Percentiles rank a stretch among this genome's conserved stretches.
phyloP scores from a whole-genome alignment of 2,329 filamentous ascomycete species.

The Diaporthe destruens region DNA sequence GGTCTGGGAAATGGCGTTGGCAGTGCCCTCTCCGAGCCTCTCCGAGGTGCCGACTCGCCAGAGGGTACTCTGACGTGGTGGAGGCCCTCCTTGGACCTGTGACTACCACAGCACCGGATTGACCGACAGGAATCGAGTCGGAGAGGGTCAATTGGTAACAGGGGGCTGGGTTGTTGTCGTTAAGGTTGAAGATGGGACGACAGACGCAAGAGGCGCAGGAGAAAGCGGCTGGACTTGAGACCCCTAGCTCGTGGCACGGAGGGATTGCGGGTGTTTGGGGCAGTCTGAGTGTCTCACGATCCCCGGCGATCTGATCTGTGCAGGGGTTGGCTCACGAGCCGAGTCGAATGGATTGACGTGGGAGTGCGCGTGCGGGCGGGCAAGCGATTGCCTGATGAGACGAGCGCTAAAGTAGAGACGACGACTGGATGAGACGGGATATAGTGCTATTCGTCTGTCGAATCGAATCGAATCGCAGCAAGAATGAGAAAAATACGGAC shows the following conservation, averaged over 20 bases:
- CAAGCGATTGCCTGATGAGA: slow-evolving; percentile 3
- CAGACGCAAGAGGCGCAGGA: slow-evolving; percentile 37
- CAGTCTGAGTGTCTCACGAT: slow-evolving; percentile 49
- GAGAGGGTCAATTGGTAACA: slow-evolving; percentile 12
- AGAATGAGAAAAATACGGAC: background rate
- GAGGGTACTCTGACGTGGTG: slow-evolving; percentile 40
- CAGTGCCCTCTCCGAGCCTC: background rate
- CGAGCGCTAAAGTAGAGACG: slow-evolving; percentile 24
- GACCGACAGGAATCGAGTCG: slow-evolving; percentile 23
- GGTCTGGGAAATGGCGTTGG: background rate
- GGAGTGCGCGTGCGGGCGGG: background rate
- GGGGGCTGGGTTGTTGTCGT: background rate
- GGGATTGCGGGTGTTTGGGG: slow-evolving; percentile 41
- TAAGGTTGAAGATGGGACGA: slow-evolving; percentile 38
- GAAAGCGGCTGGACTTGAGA: slow-evolving; percentile 36
- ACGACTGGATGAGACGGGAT: slow-evolving; percentile 8
- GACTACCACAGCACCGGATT: background rate
- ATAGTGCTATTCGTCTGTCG: background rate
- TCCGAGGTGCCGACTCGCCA: background rate
- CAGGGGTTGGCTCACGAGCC: slow-evolving; percentile 28
- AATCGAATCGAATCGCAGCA: slow-evolving; percentile 5
- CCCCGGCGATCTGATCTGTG: slow-evolving; percentile 40
- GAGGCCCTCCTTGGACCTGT: slow-evolving; percentile 17
- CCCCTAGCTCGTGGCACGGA: slow-evolving; percentile 44
- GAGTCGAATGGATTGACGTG: slow-evolving; percentile 13